phyloP scores from a whole-genome alignment of 1,284 basidiomycete genomes.

The Phaffia rhodozyma region DNA sequence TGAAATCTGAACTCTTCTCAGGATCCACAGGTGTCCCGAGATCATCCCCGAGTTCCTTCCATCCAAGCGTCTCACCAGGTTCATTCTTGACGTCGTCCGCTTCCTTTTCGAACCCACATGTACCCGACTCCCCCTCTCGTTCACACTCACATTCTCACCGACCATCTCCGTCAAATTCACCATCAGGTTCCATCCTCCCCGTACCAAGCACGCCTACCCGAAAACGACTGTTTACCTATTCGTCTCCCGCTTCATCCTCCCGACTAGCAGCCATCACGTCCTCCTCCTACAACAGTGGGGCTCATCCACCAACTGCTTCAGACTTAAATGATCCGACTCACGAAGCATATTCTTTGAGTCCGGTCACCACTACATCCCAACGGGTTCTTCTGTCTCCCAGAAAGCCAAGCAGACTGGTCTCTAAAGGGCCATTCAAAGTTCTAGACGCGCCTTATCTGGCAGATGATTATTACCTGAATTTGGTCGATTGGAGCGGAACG shows the following conservation, averaged over 20 bases:
- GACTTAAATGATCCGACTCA: slow-evolving; percentile 49
- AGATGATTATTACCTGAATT: slow-evolving; percentile 96
- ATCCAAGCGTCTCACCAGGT: not conserved
- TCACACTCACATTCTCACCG: slow-evolving; percentile 24
- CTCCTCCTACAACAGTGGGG: slow-evolving; percentile 33
- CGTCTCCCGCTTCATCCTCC: slow-evolving; percentile 30
- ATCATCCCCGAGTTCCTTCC: not conserved
- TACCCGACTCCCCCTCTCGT: slow-evolving; percentile 19
- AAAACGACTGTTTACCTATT: slow-evolving; percentile 41
- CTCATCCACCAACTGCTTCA: slow-evolving; percentile 11
- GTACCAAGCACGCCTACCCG: slow-evolving; percentile 36
- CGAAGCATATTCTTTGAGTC: slow-evolving; percentile 78
- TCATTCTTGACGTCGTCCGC: slow-evolving; percentile 5
- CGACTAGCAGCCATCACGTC: slow-evolving; percentile 19
- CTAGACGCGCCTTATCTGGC: slow-evolving; percentile 93
- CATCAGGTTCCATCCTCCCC: slow-evolving; percentile 17
- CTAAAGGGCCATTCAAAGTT: slow-evolving; percentile 94
- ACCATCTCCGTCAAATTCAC: slow-evolving; percentile 30
- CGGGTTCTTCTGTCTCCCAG: slow-evolving; percentile 74
- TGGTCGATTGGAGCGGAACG: slow-evolving; percentile 93
- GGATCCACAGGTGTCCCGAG: slow-evolving; percentile 20
- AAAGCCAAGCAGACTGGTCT: slow-evolving; percentile 66
- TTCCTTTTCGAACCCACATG: slow-evolving; percentile 13
- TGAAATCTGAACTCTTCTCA: slow-evolving; percentile 43
- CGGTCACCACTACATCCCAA: slow-evolving; percentile 72